Base-by-base conservation (phyloP, 1,139 yeast genomes). In the Geotrichum carabidarum region DNA sequence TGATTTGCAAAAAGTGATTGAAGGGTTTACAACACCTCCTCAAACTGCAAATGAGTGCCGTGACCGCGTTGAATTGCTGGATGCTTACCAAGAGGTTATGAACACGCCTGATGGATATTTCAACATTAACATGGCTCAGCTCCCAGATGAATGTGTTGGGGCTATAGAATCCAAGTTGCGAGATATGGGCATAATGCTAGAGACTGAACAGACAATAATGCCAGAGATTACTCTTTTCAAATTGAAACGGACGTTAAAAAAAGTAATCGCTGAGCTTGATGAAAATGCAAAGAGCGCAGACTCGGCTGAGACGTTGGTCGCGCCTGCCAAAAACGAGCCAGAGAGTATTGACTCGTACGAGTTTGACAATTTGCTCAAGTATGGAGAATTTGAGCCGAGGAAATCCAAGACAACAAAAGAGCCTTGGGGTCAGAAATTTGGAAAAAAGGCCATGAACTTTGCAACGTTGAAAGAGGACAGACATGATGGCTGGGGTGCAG, bases 171-270 rank as follows among this genome's bases (percentile, higher is more conserved):
- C n/a, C n/a, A 17, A 37, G 8, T 12, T 37, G 40, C n/a, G 40
- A 37, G 40, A 37, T 6, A 37, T 37, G 40, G 14, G 32, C 11
- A 22, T 43, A 9, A 38, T 14, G 37, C 48, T n/a, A 14, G 43
- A 34, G 14, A 34, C 14, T 36, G 32, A 12, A 17, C 27, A 18
- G 18, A 47, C 22, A 37, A 47, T 36, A 41, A 43, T 38, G 15
- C 44, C 12, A 42, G 14, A n/a, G 43, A n/a, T 12, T 8, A 12
- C 40, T 14, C 15, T 37, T n/a, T 8, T 5, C 8, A 43, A 22
- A 27, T 31, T 50, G 44, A 44, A 44, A 15, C 48, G 44, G 15
- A 38, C 44, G 48, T 47, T 50, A 2, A 43, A 34, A 18, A 48
- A 42, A 27, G 36, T 36, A 9, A 43, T 41, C n/a, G 37, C 42